Percentiles rank a stretch among this genome's conserved stretches.
Conservation (phyloP, 306 rosid species). For the Pyrus communis region DNA sequence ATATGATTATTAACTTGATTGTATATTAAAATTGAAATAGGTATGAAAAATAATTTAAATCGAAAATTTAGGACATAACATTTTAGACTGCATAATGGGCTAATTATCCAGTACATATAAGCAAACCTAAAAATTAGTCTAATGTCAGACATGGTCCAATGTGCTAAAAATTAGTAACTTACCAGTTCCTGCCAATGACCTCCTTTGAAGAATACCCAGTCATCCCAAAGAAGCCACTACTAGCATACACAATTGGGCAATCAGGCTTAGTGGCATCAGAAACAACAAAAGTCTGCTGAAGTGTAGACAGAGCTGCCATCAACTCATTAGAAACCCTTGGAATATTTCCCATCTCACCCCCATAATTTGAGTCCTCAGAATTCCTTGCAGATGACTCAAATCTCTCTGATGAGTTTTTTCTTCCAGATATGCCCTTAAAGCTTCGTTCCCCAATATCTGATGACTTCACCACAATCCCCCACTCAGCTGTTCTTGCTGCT, state of each 20-base stretch:
- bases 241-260: conserved; percentile 81
- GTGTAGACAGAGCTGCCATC: conserved; percentile 62
- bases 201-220: conserved; percentile 85
- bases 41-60: no score
- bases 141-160: no score
- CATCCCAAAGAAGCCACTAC: conserved; percentile 73
- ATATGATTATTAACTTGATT: no score
- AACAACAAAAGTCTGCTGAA: conserved; percentile 87
- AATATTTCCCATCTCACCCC: conserved; percentile 28
- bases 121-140: no score
- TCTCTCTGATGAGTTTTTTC: conserved; percentile 40
- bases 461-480: conserved; percentile 69
- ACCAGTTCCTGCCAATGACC: conserved; percentile 91
- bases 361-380: conserved; percentile 44
- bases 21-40: no score
- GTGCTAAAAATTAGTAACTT: conserved; percentile 8
- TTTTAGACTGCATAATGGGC: no score
- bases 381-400: conserved; percentile 37
- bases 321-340: conserved; percentile 74
- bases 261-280: conserved; percentile 93
- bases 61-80: no score
- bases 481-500: conserved; percentile 65
- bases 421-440: conserved; percentile 34
- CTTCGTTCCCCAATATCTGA: conserved; percentile 33
- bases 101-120: no score